Conservation (phyloP, 306 rosid species). For the Dryas octopetala region DNA sequence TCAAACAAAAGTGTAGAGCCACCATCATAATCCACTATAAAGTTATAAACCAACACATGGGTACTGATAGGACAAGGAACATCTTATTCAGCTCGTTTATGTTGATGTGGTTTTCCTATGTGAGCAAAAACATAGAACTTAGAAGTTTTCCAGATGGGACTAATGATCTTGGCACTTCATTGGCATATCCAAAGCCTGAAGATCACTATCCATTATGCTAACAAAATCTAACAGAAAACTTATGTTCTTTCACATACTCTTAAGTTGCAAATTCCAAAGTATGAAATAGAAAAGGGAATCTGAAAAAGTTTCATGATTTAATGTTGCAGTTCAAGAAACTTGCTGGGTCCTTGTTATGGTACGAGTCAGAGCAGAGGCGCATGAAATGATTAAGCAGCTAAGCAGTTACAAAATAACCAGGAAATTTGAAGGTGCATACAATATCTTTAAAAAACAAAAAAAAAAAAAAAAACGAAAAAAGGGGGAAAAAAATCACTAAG, state of each 20-base stretch:
- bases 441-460: background rate
- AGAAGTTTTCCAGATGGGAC: too few relatives aligned
- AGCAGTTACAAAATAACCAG: background rate
- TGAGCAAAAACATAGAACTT: too few relatives aligned
- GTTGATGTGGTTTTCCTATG: too few relatives aligned
- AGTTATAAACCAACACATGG: background rate
- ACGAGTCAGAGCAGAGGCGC: too few relatives aligned
- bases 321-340: background rate
- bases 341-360: too few relatives aligned
- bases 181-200: too few relatives aligned
- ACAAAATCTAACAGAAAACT: background rate
- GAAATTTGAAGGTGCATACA: background rate
- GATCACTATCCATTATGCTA: background rate
- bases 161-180: too few relatives aligned
- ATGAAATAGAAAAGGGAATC: background rate
- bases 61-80: background rate
- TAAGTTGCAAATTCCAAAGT: background rate
- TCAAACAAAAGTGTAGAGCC: background rate
- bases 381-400: background rate
- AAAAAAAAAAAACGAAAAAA: background rate
- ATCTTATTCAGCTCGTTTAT: too few relatives aligned
- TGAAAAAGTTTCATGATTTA: background rate
- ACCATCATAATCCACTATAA: background rate
- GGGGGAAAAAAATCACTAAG: background rate
- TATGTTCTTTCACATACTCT: background rate